Evolutionary conservation across 2,329 filamentous ascomycete species (phyloP), one percentile per base, ranked within the genome.

Genomic region (Neopestalotiopsis clavispora): DNA sequence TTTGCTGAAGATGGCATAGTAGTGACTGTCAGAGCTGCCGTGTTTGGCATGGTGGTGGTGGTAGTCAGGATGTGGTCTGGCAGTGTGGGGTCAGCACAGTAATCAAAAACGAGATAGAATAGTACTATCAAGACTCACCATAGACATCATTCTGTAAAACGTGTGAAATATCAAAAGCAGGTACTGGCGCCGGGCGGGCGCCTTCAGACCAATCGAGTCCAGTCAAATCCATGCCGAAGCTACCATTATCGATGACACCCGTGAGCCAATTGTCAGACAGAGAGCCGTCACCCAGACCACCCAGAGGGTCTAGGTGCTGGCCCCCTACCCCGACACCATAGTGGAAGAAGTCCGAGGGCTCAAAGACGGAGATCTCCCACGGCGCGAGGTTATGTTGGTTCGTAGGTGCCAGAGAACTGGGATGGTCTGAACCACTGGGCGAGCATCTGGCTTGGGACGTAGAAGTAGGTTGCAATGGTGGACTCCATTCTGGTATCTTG

Each of bases 401-500:
- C 63, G 70, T 38, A 66, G 71, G 52, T 57, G 67, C n/a, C 14
- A 66, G 64, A n/a, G 68, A 59, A 65, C 67, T 73, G 75, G 65
- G 69, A 70, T 34, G 74, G 71, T 65, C 68, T 71, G 68, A 42
- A 75, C 74, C 71, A 72, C 61, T 64, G 59, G 74, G 71, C 66
- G 71, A 64, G 59, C 66, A 23, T 17, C 32, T 72, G 72, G n/a
- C 68, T 69, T 23, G 72, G 62, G 64, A 63, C 67, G 71, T 66
- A 73, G n/a, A 66, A 67, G 68, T 61, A 14, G 58, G 65, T 57
- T 71, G 71, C 9, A n/a, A 67, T 67, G 6, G 38, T 32, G 38
- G 69, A 63, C 10, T 67, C 66, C 77, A 78, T 78, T 69, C 42
- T 71, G 75, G 74, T 75, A 79, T 77, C 69, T 52, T 77, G 69